A percentile compares a stretch with the other conserved stretches of the same genome.
These are phyloP conservation scores for Triticum timopheevii DNA, from an alignment of 176 grass and related monocot species.

Conservation along the genomic window DNA sequence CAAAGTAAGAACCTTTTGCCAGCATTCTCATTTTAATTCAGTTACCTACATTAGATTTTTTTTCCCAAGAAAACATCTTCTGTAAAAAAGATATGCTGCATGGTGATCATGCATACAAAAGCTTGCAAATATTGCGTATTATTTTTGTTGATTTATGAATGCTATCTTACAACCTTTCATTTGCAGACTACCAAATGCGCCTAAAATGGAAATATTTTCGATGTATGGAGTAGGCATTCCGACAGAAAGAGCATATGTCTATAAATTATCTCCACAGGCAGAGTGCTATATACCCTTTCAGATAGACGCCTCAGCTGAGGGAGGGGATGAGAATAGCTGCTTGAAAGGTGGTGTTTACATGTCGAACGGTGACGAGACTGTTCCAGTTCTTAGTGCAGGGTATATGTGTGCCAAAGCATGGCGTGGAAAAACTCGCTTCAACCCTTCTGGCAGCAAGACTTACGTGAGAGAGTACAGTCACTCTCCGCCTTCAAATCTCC, in stretches of 20 bases:
- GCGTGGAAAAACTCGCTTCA: slow-evolving; percentile 93
- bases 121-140: not conserved
- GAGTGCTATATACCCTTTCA: slow-evolving; percentile 95
- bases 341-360: slow-evolving; percentile 86
- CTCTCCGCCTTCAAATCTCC: slow-evolving; percentile 75
- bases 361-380: slow-evolving; percentile 87
- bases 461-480: slow-evolving; percentile 82
- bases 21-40: not conserved
- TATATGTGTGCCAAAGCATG: slow-evolving; percentile 97
- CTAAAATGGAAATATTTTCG: slow-evolving; percentile 96
- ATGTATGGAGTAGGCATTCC: slow-evolving; percentile 98
- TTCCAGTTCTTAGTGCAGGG: slow-evolving; percentile 85
- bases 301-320: slow-evolving; percentile 80
- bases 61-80: not conserved
- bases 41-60: not conserved
- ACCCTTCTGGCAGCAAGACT: slow-evolving; percentile 84
- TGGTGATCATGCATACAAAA: slow-evolving; percentile 1
- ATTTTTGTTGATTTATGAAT: slow-evolving; percentile 4
- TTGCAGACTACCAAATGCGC: slow-evolving; percentile 86
- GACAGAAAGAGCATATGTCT: slow-evolving; percentile 97
- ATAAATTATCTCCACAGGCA: slow-evolving; percentile 66
- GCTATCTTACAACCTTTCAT: slow-evolving; percentile 18
- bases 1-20: slow-evolving; percentile 61
- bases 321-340: slow-evolving; percentile 64
- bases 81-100: not conserved